Evolutionary conservation across 768 basidiomycete genomes (phyloP).

Genomic region (Kockovaella imperatae): DNA sequence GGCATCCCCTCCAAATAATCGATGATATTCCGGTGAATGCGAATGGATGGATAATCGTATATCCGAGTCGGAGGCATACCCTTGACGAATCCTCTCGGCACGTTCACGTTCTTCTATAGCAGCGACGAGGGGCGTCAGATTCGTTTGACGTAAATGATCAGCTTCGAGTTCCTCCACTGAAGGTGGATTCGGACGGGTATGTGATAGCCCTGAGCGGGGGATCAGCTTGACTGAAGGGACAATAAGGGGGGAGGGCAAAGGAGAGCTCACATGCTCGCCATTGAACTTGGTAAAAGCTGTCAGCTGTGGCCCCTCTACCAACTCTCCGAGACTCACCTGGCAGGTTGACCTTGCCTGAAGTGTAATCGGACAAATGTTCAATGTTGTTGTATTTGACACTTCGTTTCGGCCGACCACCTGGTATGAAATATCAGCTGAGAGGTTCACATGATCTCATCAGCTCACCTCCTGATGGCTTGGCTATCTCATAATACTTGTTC

Average conservation of each 20-base stretch:
- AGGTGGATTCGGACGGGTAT: conserved; percentile 31
- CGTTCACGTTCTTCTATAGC: conserved; percentile 32
- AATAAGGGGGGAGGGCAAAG: too few species aligned
- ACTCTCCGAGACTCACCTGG: conserved; percentile 21
- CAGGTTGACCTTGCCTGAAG: conserved; percentile 15
- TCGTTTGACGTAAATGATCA: conserved; percentile 17
- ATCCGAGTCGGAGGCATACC: conserved; percentile 23
- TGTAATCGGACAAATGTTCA: conserved; percentile 32
- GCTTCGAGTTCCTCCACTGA: conserved; percentile 19
- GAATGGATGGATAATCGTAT: background rate
- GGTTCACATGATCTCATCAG: conserved; percentile 4
- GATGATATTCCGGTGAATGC: background rate
- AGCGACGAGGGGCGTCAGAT: conserved; percentile 20
- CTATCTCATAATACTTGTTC: conserved; percentile 33
- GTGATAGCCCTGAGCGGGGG: conserved; percentile 29
- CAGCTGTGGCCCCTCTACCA: background rate
- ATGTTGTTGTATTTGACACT: conserved; percentile 30
- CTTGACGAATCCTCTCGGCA: conserved; percentile 37
- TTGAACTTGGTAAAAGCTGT: conserved; percentile 23
- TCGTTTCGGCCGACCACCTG: conserved; percentile 29
- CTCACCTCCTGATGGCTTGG: conserved; percentile 21
- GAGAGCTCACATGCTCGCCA: conserved; percentile 32
- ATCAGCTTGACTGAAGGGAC: background rate
- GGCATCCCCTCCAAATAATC: background rate
- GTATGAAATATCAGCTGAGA: background rate